Evolutionary conservation across 1,139 yeast species (phyloP).

Genomic region (Yamadazyma conglobata): DNA sequence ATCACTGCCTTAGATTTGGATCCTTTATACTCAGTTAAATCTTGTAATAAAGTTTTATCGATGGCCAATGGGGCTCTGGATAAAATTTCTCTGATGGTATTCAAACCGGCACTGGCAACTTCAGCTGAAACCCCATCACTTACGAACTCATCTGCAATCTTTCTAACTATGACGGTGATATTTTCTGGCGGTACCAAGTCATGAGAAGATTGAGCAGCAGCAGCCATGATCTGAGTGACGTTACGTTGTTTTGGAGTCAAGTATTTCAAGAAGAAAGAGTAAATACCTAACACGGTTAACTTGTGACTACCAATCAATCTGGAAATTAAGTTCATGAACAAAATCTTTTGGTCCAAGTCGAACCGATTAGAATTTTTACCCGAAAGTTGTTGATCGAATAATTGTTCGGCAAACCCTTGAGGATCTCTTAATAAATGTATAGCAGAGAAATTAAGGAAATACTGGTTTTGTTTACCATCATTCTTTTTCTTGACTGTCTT

Average conservation of each 20-base stretch:
- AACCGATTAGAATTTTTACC: slow-evolving; percentile 65
- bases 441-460: slow-evolving; percentile 87
- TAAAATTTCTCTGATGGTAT: slow-evolving; percentile 88
- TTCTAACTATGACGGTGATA: slow-evolving; percentile 72
- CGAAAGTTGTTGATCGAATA: slow-evolving; percentile 69
- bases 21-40: slow-evolving; percentile 83
- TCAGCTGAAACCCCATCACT: slow-evolving; percentile 98
- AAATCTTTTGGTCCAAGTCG: slow-evolving; percentile 82
- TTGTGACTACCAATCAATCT: slow-evolving; percentile 93
- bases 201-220: slow-evolving; percentile 94
- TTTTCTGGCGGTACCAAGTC: slow-evolving; percentile 96
- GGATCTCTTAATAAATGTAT: slow-evolving; percentile 93
- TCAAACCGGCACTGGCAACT: slow-evolving; percentile 96
- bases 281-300: slow-evolving; percentile 81
- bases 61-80: slow-evolving; percentile 93
- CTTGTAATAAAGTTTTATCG: slow-evolving; percentile 81
- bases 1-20: slow-evolving; percentile 91
- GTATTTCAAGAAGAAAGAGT: slow-evolving; percentile 82
- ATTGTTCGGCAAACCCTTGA: slow-evolving; percentile 90
- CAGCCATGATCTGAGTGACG: slow-evolving; percentile 95
- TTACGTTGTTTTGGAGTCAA: slow-evolving; percentile 91
- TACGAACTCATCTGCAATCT: slow-evolving; percentile 95
- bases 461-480: slow-evolving; percentile 53
- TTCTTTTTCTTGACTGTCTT: slow-evolving; percentile 62
- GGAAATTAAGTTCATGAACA: slow-evolving; percentile 81